Evolutionary conservation across 2,329 filamentous ascomycete genomes (phyloP).

Genomic region (Colletotrichum tamarilloi): DNA sequence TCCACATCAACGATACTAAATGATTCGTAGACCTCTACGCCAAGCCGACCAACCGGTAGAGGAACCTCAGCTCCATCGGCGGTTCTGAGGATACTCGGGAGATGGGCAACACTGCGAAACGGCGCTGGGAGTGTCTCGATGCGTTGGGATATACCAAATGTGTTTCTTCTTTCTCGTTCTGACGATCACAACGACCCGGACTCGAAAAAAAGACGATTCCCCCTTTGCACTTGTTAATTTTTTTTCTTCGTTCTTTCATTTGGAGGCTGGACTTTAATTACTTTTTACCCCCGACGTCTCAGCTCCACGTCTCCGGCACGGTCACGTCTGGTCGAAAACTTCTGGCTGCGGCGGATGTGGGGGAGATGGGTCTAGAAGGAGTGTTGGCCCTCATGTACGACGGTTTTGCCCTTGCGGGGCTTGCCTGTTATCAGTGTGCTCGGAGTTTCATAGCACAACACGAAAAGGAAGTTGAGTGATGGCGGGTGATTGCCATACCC

Average conservation of each 20-base stretch:
- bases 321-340: neutral
- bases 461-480: slow-evolving; percentile 33
- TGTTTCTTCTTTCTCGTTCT: slow-evolving; percentile 34
- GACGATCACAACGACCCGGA: slow-evolving; percentile 33
- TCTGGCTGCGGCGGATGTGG: slow-evolving; percentile 14
- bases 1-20: slow-evolving; percentile 44
- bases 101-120: slow-evolving; percentile 34
- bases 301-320: slow-evolving; percentile 1
- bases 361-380: neutral
- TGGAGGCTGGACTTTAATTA: slow-evolving; percentile 23
- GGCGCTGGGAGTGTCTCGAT: slow-evolving; percentile 36
- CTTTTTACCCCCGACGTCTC: neutral
- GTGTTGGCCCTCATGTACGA: neutral
- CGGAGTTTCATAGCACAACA: slow-evolving; percentile 30
- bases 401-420: neutral
- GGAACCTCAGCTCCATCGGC: slow-evolving; percentile 37
- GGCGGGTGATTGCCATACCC: slow-evolving; percentile 19
- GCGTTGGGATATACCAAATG: slow-evolving; percentile 38
- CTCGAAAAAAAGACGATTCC: slow-evolving; percentile 36
- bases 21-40: slow-evolving; percentile 49
- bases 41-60: slow-evolving; percentile 51
- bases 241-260: slow-evolving; percentile 32
- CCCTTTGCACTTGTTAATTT: slow-evolving; percentile 37
- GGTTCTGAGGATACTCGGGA: slow-evolving; percentile 36
- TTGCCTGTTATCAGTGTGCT: slow-evolving; percentile 21